phyloP scores from a whole-genome alignment of 176 grass and related monocot genomes.

The Juncus effusus region DNA sequence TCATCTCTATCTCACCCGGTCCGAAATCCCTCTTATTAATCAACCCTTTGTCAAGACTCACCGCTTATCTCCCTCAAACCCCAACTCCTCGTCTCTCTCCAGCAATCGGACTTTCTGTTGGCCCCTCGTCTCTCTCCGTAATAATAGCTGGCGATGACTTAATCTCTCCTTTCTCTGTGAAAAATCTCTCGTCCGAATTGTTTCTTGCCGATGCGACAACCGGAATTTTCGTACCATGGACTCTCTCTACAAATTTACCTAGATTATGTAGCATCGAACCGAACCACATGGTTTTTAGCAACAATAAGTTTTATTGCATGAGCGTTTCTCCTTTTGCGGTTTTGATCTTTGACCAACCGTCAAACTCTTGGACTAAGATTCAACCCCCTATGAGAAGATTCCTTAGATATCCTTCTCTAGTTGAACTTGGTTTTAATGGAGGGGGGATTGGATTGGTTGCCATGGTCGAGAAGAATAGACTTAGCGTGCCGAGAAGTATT shows the following conservation, averaged over 20 bases:
- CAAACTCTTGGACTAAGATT: conserved; percentile 74
- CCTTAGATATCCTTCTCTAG: conserved; percentile 66
- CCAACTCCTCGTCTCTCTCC: conserved; percentile 71
- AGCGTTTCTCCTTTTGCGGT: conserved; percentile 78
- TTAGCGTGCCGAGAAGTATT: conserved; percentile 86
- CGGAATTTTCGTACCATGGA: conserved; percentile 59
- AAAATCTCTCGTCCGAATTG: conserved; percentile 85
- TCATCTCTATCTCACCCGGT: conserved; percentile 60
- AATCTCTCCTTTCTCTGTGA: conserved; percentile 90
- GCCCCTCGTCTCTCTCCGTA: conserved; percentile 62
- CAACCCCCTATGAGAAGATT: conserved; percentile 90
- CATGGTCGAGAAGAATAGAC: conserved; percentile 86
- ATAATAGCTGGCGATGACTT: conserved; percentile 76
- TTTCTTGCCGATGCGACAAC: conserved; percentile 77
- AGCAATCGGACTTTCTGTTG: conserved; percentile 61
- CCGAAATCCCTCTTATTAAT: conserved; percentile 71
- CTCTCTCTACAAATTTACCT: conserved; percentile 41
- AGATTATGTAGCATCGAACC: conserved; percentile 69
- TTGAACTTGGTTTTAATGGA: conserved; percentile 47
- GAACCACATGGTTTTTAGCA: conserved; percentile 18
- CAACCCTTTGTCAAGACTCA: conserved; percentile 76
- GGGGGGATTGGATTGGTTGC: conserved; percentile 62
- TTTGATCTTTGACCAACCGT: conserved; percentile 54
- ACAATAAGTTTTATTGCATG: conserved; percentile 85
- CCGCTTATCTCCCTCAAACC: conserved; percentile 51